A percentile compares a stretch with the other conserved stretches of the same genome.
Conservation (phyloP, 176 grass and related monocot genomes). For the Zoysia japonica region DNA sequence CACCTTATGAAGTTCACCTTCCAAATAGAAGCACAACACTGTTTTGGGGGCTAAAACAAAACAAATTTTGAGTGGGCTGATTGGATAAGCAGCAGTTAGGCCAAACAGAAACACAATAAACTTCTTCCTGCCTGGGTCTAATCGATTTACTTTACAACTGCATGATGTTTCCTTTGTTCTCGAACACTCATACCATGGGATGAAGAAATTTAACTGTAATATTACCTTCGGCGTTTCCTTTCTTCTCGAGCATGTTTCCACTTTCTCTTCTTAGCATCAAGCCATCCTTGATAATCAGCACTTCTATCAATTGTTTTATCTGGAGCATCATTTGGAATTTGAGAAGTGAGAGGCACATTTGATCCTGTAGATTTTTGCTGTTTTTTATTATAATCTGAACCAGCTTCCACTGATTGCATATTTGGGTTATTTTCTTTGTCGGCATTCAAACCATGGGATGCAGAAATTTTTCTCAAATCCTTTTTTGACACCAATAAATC, state of each 20-base stretch:
- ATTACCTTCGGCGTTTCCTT: slow-evolving; percentile 77
- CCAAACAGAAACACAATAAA: slow-evolving; percentile 7
- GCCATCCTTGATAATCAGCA: slow-evolving; percentile 89
- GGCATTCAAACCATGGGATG: slow-evolving; percentile 48
- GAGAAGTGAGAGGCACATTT: slow-evolving; percentile 36
- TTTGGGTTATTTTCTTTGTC: slow-evolving; percentile 67
- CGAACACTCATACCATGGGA: slow-evolving; percentile 5
- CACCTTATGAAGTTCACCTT: slow-evolving; percentile 3
- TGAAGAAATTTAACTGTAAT: slow-evolving; percentile 15
- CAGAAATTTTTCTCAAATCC: slow-evolving; percentile 35
- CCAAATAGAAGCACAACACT: not conserved
- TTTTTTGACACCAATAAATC: slow-evolving; percentile 56
- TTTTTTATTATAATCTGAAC: slow-evolving; percentile 18
- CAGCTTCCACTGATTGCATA: slow-evolving; percentile 46
- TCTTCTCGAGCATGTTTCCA: slow-evolving; percentile 72
- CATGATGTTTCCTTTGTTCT: slow-evolving; percentile 61
- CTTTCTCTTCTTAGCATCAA: slow-evolving; percentile 92
- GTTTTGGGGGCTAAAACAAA: not conserved
- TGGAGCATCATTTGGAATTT: slow-evolving; percentile 41
- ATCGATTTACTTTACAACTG: not conserved
- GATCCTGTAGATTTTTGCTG: slow-evolving; percentile 41
- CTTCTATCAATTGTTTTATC: slow-evolving; percentile 59
- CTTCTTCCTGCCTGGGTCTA: not conserved
- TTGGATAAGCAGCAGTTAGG: not conserved
- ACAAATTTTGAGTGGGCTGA: not conserved